A percentile compares a stretch with the other conserved stretches of the same genome.
Conservation (phyloP, 306 rosid species). For the Sesbania bispinosa region DNA sequence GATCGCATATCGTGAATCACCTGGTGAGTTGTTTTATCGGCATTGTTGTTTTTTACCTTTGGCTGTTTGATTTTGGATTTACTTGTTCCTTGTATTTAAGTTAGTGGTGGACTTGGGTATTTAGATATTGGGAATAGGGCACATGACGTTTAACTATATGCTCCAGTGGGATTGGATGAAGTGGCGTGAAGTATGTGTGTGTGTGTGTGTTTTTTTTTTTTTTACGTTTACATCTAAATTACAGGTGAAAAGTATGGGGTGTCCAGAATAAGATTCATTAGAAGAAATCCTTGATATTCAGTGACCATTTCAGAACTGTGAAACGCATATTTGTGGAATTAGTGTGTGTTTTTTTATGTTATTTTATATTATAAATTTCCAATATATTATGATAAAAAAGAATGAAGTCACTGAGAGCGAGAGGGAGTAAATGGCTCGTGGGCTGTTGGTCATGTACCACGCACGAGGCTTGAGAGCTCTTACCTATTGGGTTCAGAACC, state of each 20-base stretch:
- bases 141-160: not conserved
- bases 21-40: conserved; percentile 52
- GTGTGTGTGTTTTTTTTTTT: no score
- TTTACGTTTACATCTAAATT: not conserved
- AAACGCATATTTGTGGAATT: not conserved
- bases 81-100: not conserved
- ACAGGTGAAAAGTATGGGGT: not conserved
- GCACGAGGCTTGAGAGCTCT: not conserved
- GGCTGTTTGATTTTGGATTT: not conserved
- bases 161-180: not conserved
- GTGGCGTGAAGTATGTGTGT: not conserved
- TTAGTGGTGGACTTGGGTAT: not conserved
- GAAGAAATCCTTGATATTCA: not conserved
- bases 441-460: no score
- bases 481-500: not conserved
- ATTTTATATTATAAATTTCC: not conserved
- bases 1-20: conserved; percentile 97
- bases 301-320: not conserved
- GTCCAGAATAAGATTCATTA: not conserved
- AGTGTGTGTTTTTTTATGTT: not conserved
- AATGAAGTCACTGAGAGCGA: not conserved
- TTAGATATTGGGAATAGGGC: not conserved
- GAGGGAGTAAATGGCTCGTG: not conserved
- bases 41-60: not conserved
- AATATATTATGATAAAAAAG: not conserved